Evolutionary conservation across 2,329 filamentous ascomycete genomes (phyloP).

Genomic region (Fonsecaea pugnacius): DNA sequence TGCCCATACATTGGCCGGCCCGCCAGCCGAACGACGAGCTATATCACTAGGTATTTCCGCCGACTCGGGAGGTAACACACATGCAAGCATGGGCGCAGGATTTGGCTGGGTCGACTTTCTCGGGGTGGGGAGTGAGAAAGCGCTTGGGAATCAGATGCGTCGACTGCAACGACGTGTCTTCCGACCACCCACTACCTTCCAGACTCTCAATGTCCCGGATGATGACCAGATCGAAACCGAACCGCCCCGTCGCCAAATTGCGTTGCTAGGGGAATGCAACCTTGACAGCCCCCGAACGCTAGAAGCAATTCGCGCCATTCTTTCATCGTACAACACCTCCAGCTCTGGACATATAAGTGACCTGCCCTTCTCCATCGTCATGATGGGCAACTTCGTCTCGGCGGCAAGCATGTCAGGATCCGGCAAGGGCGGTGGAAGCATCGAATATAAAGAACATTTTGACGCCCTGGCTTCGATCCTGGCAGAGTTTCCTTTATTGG

Average conservation of each 20-base stretch:
- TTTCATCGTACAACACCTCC: conserved; percentile 73
- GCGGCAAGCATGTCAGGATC: conserved; percentile 62
- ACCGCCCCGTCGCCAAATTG: conserved; percentile 55
- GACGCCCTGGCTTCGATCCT: conserved; percentile 82
- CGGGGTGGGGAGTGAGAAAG: conserved; percentile 85
- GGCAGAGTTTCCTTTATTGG: conserved; percentile 78
- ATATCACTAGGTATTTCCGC: conserved; percentile 74
- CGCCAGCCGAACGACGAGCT: conserved; percentile 83
- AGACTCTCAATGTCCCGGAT: not conserved
- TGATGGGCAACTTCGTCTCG: conserved; percentile 81
- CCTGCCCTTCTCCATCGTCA: conserved; percentile 76
- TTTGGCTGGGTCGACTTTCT: conserved; percentile 99
- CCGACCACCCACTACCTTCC: conserved; percentile 30
- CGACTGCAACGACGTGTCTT: conserved; percentile 74
- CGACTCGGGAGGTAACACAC: conserved; percentile 38
- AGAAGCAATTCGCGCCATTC: conserved; percentile 77
- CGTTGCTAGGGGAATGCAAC: conserved; percentile 84
- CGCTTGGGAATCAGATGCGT: conserved; percentile 80
- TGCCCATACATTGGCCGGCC: conserved; percentile 86
- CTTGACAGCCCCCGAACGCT: conserved; percentile 83
- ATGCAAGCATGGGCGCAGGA: conserved; percentile 64
- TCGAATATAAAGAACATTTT: conserved; percentile 97
- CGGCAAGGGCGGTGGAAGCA: conserved; percentile 75
- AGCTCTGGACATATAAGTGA: conserved; percentile 51
- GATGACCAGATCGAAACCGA: conserved; percentile 38